Percentiles rank a stretch among this genome's conserved stretches.
phyloP scores from a whole-genome alignment of 768 basidiomycete genomes.

The Lyophyllum atratum region DNA sequence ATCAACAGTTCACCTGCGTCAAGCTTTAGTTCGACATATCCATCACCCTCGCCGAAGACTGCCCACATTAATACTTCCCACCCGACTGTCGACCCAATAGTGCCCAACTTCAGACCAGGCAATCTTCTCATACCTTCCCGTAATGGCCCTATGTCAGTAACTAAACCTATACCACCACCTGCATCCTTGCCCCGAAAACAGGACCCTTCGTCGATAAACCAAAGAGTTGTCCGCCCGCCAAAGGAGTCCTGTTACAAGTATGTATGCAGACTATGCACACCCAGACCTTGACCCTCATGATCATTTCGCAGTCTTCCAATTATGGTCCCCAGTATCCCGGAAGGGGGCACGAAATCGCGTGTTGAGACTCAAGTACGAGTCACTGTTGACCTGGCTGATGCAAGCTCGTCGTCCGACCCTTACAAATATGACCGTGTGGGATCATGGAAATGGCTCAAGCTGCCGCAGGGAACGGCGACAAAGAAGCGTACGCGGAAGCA shows the following conservation, averaged over 20 bases:
- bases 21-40: conserved; percentile 29
- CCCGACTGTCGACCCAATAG: conserved; percentile 20
- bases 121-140: conserved; percentile 34
- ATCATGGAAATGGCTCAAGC: conserved; percentile 86
- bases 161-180: conserved; percentile 70
- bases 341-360: conserved; percentile 82
- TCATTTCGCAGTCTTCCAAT: conserved; percentile 63
- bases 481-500: conserved; percentile 85
- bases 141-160: conserved; percentile 46
- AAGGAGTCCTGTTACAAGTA: conserved; percentile 80
- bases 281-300: conserved; percentile 15
- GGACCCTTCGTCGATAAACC: conserved; percentile 49
- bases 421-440: conserved; percentile 77
- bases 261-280: conserved; percentile 24
- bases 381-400: conserved; percentile 74
- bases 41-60: conserved; percentile 32
- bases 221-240: conserved; percentile 67
- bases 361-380: conserved; percentile 96
- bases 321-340: conserved; percentile 81
- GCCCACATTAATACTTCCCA: conserved; percentile 19
- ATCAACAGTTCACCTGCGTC: conserved; percentile 36
- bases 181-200: conserved; percentile 57
- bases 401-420: conserved; percentile 61
- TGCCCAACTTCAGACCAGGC: conserved; percentile 30
- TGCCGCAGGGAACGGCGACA: conserved; percentile 81